Conservation (phyloP, 768 basidiomycete species). For the Collybia nuda region DNA sequence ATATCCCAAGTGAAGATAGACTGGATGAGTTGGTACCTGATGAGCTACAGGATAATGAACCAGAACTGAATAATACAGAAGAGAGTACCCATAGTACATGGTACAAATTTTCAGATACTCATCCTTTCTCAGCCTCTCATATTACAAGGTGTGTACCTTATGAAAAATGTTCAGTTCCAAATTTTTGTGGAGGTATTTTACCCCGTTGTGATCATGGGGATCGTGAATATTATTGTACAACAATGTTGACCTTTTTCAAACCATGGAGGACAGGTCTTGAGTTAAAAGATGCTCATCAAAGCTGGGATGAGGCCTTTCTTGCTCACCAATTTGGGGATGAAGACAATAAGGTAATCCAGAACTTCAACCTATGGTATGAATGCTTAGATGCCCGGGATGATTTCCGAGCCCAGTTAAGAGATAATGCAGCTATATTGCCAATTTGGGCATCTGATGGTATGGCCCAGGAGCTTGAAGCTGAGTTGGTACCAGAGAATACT, state of each 20-base stretch:
- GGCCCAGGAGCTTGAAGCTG: no score
- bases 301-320: constrained; percentile 23
- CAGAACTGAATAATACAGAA: no score
- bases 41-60: no score
- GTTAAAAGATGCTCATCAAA: constrained; percentile 16
- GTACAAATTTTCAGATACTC: constrained; percentile 9
- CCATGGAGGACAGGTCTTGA: constrained; percentile 29
- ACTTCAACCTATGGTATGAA: constrained; percentile 28
- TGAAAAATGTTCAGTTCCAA: constrained; percentile 15
- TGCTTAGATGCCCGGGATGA: constrained; percentile 29
- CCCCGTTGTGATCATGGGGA: constrained; percentile 29
- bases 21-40: no score
- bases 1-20: no score
- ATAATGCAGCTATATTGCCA: not conserved
- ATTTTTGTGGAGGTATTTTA: constrained; percentile 26
- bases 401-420: constrained; percentile 18
- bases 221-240: constrained; percentile 27
- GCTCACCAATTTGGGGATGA: constrained; percentile 13
- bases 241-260: constrained; percentile 32
- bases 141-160: not conserved
- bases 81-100: no score
- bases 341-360: constrained; percentile 18
- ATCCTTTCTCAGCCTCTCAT: constrained; percentile 19
- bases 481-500: no score
- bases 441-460: no score